Conservation (phyloP, 2,329 filamentous ascomycete genomes). For the Fusarium subglutinans region DNA sequence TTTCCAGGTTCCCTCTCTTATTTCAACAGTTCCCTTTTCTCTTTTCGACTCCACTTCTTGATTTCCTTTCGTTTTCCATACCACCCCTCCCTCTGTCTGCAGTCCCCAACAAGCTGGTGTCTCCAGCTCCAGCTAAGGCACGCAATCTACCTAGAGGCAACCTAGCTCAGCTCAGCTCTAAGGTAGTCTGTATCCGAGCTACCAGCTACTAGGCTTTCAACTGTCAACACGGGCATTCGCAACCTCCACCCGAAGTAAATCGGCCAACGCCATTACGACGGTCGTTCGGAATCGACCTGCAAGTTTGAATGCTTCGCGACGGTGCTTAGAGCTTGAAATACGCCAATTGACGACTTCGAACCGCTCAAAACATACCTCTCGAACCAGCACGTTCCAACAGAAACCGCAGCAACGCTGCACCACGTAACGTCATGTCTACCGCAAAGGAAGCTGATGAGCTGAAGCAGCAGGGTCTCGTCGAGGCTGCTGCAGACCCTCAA, state of each 20-base stretch:
- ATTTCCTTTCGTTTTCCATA: slow-evolving; percentile 9
- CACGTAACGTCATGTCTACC: slow-evolving; percentile 46
- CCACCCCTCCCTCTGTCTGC: slow-evolving; percentile 15
- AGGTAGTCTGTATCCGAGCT: slow-evolving; percentile 16
- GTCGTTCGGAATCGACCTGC: slow-evolving; percentile 18
- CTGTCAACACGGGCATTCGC: slow-evolving; percentile 10
- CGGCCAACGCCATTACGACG: slow-evolving; percentile 3
- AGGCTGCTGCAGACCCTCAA: slow-evolving; percentile 78
- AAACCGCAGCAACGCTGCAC: slow-evolving; percentile 26
- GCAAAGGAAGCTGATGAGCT: slow-evolving; percentile 64
- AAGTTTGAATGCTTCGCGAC: slow-evolving; percentile 34
- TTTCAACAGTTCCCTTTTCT: slow-evolving; percentile 17
- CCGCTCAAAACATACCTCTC: not conserved
- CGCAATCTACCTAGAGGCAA: slow-evolving; percentile 6
- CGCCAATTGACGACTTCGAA: slow-evolving; percentile 37
- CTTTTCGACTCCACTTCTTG: slow-evolving; percentile 30
- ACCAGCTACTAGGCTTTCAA: slow-evolving; percentile 4
- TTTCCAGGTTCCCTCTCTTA: not conserved
- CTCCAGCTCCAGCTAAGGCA: not conserved
- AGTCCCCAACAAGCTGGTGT: slow-evolving; percentile 18
- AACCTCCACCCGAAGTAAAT: slow-evolving; percentile 19
- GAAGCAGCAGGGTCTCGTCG: slow-evolving; percentile 82
- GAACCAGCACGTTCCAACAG: slow-evolving; percentile 18
- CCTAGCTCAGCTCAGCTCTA: not conserved
- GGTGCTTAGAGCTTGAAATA: slow-evolving; percentile 17